Evolutionary conservation across 108 stramenopile species (phyloP).

Genomic region (Stephanodiscus triporus): DNA sequence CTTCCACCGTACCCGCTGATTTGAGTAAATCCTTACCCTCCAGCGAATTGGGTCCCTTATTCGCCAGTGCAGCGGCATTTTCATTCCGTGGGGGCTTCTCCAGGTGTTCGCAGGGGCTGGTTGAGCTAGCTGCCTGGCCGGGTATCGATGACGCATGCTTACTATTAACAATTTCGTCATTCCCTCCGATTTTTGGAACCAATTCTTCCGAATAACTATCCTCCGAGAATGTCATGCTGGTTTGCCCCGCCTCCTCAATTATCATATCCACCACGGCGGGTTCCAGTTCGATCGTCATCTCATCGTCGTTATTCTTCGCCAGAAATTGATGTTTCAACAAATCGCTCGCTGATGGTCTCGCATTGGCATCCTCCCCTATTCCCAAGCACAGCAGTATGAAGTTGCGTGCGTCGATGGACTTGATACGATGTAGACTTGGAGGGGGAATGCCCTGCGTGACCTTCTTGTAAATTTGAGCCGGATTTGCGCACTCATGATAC

Average conservation of each 20-base stretch:
- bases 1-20: constrained; percentile 6
- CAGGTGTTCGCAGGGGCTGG: constrained; percentile 9
- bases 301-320: constrained; percentile 70
- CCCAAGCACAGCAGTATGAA: constrained; percentile 91
- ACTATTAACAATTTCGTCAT: background rate
- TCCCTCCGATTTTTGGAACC: background rate
- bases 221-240: constrained; percentile 34
- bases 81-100: constrained; percentile 8
- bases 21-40: constrained; percentile 30
- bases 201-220: constrained; percentile 42
- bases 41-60: constrained; percentile 2
- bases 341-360: constrained; percentile 76
- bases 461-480: constrained; percentile 96
- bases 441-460: constrained; percentile 90
- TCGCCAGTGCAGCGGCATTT: constrained; percentile 11
- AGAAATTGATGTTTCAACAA: constrained; percentile 81
- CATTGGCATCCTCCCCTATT: constrained; percentile 64
- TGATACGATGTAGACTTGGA: constrained; percentile 74
- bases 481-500: constrained; percentile 93
- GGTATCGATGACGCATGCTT: constrained; percentile 30
- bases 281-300: constrained; percentile 79
- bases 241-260: constrained; percentile 49
- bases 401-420: constrained; percentile 77
- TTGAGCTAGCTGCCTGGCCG: constrained; percentile 9
- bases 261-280: constrained; percentile 70